Percentiles rank a stretch among this genome's conserved stretches.
Evolutionary conservation across 495 filamentous ascomycete species (phyloP).

Genomic region (Staphylotrichum longicolle): DNA sequence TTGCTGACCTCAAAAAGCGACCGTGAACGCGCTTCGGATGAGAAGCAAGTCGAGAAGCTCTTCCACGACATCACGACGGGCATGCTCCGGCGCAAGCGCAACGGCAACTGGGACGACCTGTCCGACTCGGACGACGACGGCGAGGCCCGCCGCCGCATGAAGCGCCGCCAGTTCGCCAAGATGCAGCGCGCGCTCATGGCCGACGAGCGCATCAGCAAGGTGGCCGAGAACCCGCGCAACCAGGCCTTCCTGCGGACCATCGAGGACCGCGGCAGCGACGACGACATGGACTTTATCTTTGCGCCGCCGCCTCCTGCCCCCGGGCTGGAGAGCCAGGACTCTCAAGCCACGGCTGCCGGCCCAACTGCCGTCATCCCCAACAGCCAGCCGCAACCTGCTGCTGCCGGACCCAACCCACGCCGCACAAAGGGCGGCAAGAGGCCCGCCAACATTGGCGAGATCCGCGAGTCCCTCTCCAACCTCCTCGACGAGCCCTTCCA

Average conservation of each 20-base stretch:
- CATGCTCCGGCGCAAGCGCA: slow-evolving; percentile 73
- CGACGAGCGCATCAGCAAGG: slow-evolving; percentile 87
- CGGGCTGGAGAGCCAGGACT: slow-evolving; percentile 32
- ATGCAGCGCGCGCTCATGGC: slow-evolving; percentile 86
- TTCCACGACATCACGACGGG: slow-evolving; percentile 90
- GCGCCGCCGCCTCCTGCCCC: slow-evolving; percentile 42
- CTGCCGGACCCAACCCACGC: slow-evolving; percentile 50
- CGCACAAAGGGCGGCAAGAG: slow-evolving; percentile 57
- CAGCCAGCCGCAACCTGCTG: slow-evolving; percentile 41
- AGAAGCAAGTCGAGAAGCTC: slow-evolving; percentile 83
- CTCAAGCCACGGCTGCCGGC: slow-evolving; percentile 37
- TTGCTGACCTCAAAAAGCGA: slow-evolving; percentile 46
- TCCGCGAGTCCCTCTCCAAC: slow-evolving; percentile 75
- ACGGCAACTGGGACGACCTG: slow-evolving; percentile 71
- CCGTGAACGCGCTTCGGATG: slow-evolving; percentile 65
- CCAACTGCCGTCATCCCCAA: slow-evolving; percentile 41
- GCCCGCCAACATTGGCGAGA: slow-evolving; percentile 69
- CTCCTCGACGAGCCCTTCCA: slow-evolving; percentile 66
- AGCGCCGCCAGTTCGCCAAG: slow-evolving; percentile 82
- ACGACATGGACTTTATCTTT: slow-evolving; percentile 73
- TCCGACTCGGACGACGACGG: slow-evolving; percentile 85
- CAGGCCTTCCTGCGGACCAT: slow-evolving; percentile 85
- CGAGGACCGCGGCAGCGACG: slow-evolving; percentile 76
- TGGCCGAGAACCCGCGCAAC: slow-evolving; percentile 88
- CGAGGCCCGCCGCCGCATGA: slow-evolving; percentile 71